phyloP scores from a whole-genome alignment of 768 basidiomycete species.

The Termitomyces bulborhizus region DNA sequence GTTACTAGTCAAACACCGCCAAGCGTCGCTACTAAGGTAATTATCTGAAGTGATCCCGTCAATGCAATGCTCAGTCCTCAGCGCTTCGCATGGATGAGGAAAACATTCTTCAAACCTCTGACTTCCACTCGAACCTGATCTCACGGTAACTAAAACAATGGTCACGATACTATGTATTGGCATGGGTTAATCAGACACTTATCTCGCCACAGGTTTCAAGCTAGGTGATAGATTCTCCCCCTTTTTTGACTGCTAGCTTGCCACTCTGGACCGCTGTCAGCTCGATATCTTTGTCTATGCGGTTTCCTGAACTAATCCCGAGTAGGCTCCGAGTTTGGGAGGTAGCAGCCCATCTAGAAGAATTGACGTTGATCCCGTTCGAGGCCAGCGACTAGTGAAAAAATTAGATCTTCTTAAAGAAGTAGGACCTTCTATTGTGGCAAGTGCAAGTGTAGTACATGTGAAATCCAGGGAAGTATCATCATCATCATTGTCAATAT shows the following conservation, averaged over 20 bases:
- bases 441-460: not conserved
- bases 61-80: no score
- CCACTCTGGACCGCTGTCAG: not conserved
- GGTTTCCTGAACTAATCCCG: not conserved
- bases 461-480: not conserved
- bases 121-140: no score
- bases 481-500: no score
- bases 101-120: no score
- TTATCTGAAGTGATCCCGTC: no score
- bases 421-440: not conserved
- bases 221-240: not conserved
- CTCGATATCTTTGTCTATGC: not conserved
- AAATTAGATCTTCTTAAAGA: not conserved
- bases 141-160: no score
- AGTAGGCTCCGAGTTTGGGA: not conserved
- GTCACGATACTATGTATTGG: no score
- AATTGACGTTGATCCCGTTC: not conserved
- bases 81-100: no score
- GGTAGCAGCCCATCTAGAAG: not conserved
- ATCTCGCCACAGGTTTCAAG: no score
- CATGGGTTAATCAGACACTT: no score
- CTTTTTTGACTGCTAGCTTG: not conserved
- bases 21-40: no score
- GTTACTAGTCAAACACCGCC: no score
- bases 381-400: not conserved